These are phyloP conservation scores for Cryphonectria carpinicola DNA, from an alignment of 2,329 filamentous ascomycete genomes.

Conservation along the genomic window DNA sequence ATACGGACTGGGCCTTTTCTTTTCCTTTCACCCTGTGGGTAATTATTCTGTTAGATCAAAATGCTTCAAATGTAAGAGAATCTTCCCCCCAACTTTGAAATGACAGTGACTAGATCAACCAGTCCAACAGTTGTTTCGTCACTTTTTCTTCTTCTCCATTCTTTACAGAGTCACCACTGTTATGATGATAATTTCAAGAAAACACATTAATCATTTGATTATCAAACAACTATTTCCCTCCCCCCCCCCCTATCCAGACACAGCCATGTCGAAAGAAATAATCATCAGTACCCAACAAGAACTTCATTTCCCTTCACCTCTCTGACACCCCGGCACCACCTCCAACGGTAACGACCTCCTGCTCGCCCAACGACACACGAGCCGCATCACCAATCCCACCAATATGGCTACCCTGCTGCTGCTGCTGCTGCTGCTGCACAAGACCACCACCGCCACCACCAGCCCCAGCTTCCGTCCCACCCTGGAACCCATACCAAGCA, in stretches of 20 bases:
- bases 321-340: slow-evolving; percentile 5
- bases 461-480: background rate
- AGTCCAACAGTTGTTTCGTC: no score
- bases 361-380: background rate
- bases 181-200: background rate
- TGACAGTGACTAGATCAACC: no score
- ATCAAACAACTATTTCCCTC: background rate
- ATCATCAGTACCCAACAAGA: background rate
- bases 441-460: background rate
- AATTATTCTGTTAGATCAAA: background rate
- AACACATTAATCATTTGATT: no score
- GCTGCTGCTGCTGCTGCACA: background rate
- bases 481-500: slow-evolving; percentile 61
- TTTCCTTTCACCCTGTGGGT: background rate
- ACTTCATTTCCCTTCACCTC: background rate
- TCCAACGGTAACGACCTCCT: background rate
- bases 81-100: no score
- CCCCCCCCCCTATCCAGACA: background rate
- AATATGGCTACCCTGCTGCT: background rate
- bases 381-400: background rate
- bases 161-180: no score
- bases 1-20: background rate
- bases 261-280: background rate
- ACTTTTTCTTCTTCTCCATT: no score
- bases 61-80: background rate